Evolutionary conservation across 768 basidiomycete genomes (phyloP).

Genomic region (Mycena polygramma): DNA sequence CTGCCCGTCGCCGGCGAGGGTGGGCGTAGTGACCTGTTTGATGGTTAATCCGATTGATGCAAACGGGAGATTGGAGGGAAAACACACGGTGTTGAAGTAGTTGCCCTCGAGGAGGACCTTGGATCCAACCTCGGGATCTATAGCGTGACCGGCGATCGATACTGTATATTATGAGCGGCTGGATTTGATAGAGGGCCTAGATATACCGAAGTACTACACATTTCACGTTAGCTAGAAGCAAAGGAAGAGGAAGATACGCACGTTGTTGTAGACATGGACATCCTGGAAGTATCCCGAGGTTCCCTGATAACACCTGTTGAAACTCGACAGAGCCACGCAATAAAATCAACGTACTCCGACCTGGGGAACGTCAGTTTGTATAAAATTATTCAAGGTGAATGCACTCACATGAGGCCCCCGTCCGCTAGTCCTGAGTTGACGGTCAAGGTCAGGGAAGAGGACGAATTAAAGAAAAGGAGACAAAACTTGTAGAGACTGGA

Average conservation of each 20-base stretch:
- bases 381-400: neutral
- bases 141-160: constrained; percentile 38
- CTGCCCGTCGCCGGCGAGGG: constrained; percentile 39
- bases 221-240: neutral
- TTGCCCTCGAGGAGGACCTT: constrained; percentile 44
- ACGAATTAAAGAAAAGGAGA: neutral
- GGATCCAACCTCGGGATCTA: constrained; percentile 42
- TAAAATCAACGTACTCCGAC: constrained; percentile 16
- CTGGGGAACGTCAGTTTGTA: neutral
- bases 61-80: neutral
- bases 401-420: constrained; percentile 41
- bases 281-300: constrained; percentile 42
- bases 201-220: constrained; percentile 25
- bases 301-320: constrained; percentile 17
- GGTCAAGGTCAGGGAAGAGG: neutral
- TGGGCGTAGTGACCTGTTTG: constrained; percentile 35
- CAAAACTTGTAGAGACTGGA: constrained; percentile 30
- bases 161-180: constrained; percentile 24
- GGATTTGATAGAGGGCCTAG: neutral
- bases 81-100: constrained; percentile 42
- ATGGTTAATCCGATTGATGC: neutral
- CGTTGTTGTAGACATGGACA: constrained; percentile 42
- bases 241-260: neutral
- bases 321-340: neutral
- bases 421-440: constrained; percentile 35